Evolutionary conservation across 139 green algal genomes (phyloP), one percentile per base, ranked within the genome.

Genomic region (Chlorella sp.): DNA sequence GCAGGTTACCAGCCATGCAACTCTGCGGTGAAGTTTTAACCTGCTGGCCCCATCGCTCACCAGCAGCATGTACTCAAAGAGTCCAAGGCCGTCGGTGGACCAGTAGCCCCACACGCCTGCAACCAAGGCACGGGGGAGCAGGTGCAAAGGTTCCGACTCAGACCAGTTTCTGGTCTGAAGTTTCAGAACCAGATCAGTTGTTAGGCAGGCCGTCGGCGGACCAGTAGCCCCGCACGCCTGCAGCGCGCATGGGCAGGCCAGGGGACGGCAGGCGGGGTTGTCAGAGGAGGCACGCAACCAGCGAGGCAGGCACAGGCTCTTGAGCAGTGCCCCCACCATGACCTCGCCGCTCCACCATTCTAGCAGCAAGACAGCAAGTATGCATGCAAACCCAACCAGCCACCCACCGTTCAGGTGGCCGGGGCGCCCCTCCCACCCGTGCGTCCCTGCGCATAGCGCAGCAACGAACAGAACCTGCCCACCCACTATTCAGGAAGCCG

Each of bases 11-110:
- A n/a, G n/a, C n/a, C n/a, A n/a, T n/a, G n/a, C n/a, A n/a, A n/a
- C n/a, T n/a, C n/a, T n/a, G n/a, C n/a, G n/a, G n/a, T n/a, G n/a
- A n/a, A n/a, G n/a, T n/a, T n/a, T n/a, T n/a, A n/a, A n/a, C n/a
- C n/a, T n/a, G n/a, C n/a, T n/a, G n/a, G n/a, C n/a, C n/a, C n/a
- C n/a, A 32, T 13, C 60, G 7, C 64, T 36, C 34, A 43, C 62
- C 58, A 95, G 73, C 83, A 87, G 80, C 86, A 96, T 92, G 86
- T 94, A 96, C 83, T 96, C 93, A 82, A 91, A 96, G 41, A 94
- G 86, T 38, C 90, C 90, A 41, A 95, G 78, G 16, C 88, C 92
- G 64, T 96, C 93, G 16, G 92, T 92, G 51, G 83, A 92, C 92
- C 92, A 96, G 75, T 96, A 96, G 28, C 85, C 87, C 93, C 93